Base-by-base conservation (phyloP, 768 basidiomycete genomes). In the Collybia sp. region DNA sequence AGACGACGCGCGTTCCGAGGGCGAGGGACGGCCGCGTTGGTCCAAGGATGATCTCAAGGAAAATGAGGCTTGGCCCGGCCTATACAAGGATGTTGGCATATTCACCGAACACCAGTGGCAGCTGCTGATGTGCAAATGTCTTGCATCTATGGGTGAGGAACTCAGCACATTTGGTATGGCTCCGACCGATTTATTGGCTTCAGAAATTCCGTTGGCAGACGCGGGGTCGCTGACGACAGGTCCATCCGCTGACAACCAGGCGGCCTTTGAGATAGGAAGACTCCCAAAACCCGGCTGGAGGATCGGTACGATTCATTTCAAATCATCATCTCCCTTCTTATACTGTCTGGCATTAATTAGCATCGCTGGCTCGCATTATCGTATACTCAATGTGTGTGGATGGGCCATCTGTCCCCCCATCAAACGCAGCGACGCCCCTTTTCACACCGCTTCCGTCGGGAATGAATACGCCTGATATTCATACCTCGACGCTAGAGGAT, bases 321-420 rank as follows among this genome's bases (percentile, higher is more conserved):
- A 51, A 46, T 46, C 49, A 51, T 31, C 54, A 42, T 13, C 47
- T 17, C 45, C 43, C 46, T 8, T 34, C 44, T 32, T 16, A 32
- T 17, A 39, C 59, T 42, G 54, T 49, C 17, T 15, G 4, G n/a
- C n/a, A 17, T 11, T 33, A 17, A 48, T 16, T 52, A 89, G 88
- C 80, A 40, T 90, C 88, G 10, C 67, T 95, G 42, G 90, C 93
- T 10, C 77, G 80, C 32, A 84, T 93, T 46, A 85, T 95, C 47
- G 85, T 94, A 2, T 93, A 92, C 63, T 93, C 89, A 3, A 93
- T 96, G 84, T 72, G 82, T 0, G 72, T 72, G 2, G 86, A 89
- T 57, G 74, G 82, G 10, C 49, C 70, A 16, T 71, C 82, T 33
- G 66, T 73, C 2, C 76, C 80, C 0, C 59, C 71, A 0, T 90